Evolutionary conservation across 129 eudicot species (phyloP), one percentile per base, ranked within the genome.

Genomic region (Lactuca saligna): DNA sequence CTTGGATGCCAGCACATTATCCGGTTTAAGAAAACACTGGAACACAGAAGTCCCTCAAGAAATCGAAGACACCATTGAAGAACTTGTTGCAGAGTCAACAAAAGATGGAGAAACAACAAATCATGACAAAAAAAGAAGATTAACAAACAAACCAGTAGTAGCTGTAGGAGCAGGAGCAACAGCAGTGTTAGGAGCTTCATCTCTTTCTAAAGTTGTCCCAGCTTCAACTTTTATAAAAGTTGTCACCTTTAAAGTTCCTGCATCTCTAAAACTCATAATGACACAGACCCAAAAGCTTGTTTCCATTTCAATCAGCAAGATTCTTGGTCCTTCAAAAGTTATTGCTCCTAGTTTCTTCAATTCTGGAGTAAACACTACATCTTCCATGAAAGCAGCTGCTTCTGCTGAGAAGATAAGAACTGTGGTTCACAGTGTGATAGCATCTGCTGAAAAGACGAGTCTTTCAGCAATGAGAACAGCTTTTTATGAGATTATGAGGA

Each of bases 121-220:
- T 39, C 77, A 66, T 39, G 86, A 77, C 49, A 86, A 61, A 65
- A 86, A 73, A 69, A 70, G 89, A 68, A 68, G 69, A 33, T 70
- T 93, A 53, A 65, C 83, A 9, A 79, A 66, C 63, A 89, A 89
- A 73, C 98, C 96, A 0, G 82, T 93, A 13, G 90, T 93, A 38
- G 98, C 99, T 6, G 88, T 89, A 42, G 99, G 95, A 12, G 97
- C 99, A 13, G 99, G 99, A 17, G 99, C 97, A 74, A 81, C 99
- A 1, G 97, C 93, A 6, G 84, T 83, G 69, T 60, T 93, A 33
- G 99, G 97, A 74, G 95, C 85, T 20, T 85, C 97, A 13, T 85
- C 99, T 38, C 85, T 93, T 57, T 83, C 95, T 4, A 93, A 89
- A 82, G 92, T 61, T 14, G 67, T 92, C 61, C 98, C 95, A 17